Conservation (phyloP, 192 early-diverging fungal genomes). For the Rhizophlyctis rosea region DNA sequence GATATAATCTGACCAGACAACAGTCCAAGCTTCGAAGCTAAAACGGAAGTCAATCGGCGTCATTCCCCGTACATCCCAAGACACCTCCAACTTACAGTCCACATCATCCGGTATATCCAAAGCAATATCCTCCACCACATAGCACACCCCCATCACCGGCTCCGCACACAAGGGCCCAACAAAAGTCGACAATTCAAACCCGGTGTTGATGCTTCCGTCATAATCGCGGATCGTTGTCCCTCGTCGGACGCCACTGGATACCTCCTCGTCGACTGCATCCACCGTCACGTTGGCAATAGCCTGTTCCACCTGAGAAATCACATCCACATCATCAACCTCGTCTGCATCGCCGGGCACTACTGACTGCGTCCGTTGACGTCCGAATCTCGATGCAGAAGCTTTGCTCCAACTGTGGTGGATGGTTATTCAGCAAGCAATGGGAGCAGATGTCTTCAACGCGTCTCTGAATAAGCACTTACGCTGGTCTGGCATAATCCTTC, state of each 20-base stretch:
- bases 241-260: not conserved
- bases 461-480: slow-evolving; percentile 22
- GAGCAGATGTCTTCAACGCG: not conserved
- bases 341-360: slow-evolving; percentile 13
- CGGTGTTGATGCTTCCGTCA: slow-evolving; percentile 78
- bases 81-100: slow-evolving; percentile 10
- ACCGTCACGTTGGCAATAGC: not conserved
- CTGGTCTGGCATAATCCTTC: slow-evolving; percentile 36
- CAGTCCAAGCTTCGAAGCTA: slow-evolving; percentile 19
- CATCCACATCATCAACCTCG: slow-evolving; percentile 6
- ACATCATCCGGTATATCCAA: slow-evolving; percentile 21
- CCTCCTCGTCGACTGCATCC: not conserved
- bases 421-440: too few relatives aligned
- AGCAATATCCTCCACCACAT: slow-evolving; percentile 67
- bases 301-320: not conserved
- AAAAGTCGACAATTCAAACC: slow-evolving; percentile 90
- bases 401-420: not conserved
- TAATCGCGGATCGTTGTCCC: slow-evolving; percentile 18
- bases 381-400: not conserved
- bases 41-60: not conserved
- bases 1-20: slow-evolving; percentile 87
- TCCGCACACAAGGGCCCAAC: slow-evolving; percentile 92
- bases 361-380: slow-evolving; percentile 15
- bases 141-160: slow-evolving; percentile 83
- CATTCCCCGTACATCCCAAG: not conserved